Percentiles rank a stretch among this genome's conserved stretches.
These are phyloP conservation scores for Candida dajiaensis DNA, from an alignment of 805 yeast genomes.

Conservation along the genomic window DNA sequence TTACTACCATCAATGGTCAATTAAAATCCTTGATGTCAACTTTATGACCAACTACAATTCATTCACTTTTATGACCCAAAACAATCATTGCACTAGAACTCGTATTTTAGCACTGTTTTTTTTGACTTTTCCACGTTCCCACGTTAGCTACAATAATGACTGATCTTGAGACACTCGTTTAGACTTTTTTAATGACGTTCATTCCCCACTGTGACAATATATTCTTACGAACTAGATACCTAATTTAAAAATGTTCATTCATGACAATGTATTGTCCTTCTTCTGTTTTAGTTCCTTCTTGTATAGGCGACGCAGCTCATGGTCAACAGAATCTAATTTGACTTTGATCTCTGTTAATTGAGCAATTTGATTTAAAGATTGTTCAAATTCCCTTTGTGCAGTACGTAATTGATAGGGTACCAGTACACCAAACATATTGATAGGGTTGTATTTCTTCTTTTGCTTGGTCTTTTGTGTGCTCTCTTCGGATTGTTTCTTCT, in stretches of 20 bases:
- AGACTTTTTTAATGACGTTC: not conserved
- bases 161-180: not conserved
- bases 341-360: not conserved
- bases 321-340: not conserved
- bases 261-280: not conserved
- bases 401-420: constrained; percentile 36
- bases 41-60: not conserved
- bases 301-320: not conserved
- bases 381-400: constrained; percentile 33
- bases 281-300: not conserved
- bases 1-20: constrained; percentile 8
- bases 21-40: not conserved
- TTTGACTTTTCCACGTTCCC: not conserved
- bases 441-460: constrained; percentile 26
- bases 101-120: too few relatives aligned
- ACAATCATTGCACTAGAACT: not conserved
- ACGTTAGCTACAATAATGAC: not conserved
- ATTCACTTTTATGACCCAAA: not conserved
- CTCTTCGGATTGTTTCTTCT: not conserved
- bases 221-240: not conserved
- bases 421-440: constrained; percentile 42
- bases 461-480: constrained; percentile 1
- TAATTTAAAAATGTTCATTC: not conserved
- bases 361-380: constrained; percentile 23
- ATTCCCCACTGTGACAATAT: not conserved